Evolutionary conservation across 257 asterid genomes (phyloP).

Genomic region (Sherardia arvensis): DNA sequence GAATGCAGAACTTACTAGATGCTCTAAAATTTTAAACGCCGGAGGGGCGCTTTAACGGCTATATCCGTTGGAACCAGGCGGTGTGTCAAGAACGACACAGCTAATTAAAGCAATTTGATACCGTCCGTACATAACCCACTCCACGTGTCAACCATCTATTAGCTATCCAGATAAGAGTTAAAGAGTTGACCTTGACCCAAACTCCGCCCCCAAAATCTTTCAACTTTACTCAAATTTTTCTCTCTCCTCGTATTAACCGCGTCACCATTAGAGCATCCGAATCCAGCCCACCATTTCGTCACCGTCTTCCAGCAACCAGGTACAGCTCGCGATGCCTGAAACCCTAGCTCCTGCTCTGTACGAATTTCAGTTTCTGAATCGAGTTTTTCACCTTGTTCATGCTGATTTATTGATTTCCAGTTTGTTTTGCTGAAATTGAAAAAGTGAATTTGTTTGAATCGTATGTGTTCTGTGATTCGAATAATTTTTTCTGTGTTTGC

Average conservation of each 20-base stretch:
- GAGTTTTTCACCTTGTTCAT: neutral
- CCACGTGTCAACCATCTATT: neutral
- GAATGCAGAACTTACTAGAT: too few relatives aligned
- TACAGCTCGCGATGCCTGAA: neutral
- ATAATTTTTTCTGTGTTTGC: neutral
- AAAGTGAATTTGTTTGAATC: neutral
- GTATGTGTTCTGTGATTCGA: neutral
- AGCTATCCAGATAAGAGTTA: neutral
- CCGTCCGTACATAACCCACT: neutral
- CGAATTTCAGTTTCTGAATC: neutral
- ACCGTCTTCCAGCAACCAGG: neutral
- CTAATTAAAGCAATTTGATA: neutral
- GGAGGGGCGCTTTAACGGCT: constrained; percentile 14
- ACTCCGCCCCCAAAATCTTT: neutral
- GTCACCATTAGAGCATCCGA: neutral
- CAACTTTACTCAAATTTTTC: neutral
- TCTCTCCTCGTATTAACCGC: neutral
- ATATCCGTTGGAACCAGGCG: constrained; percentile 19
- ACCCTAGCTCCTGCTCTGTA: neutral
- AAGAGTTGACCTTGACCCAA: neutral
- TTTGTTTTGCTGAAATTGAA: neutral
- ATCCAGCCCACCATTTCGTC: neutral
- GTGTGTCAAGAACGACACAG: constrained; percentile 2
- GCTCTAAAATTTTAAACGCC: constrained; percentile 7
- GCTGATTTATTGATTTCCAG: neutral